Base-by-base conservation (phyloP, 2,329 filamentous ascomycete genomes). In the Penicillium sp. region DNA sequence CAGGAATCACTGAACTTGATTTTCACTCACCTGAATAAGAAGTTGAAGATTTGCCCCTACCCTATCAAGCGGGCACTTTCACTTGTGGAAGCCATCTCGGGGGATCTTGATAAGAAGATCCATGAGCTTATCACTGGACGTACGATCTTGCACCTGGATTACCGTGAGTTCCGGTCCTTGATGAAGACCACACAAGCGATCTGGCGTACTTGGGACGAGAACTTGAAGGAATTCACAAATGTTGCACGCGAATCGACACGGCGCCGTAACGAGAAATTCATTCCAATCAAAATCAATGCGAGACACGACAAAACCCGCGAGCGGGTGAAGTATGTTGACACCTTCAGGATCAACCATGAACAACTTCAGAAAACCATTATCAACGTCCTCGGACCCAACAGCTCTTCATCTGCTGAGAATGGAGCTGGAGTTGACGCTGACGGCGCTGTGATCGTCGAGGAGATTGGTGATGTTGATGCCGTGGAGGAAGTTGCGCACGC, bases 211-310 rank as follows among this genome's bases (percentile, higher is more conserved):
- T 99, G 94, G 94, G 94, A 99, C 66, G 92, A 96, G 53, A 92
- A 93, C 67, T 83, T 96, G 70, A 97, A 97, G 73, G 94, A 97
- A 66, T 99, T 99, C 70, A 97, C 93, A 16, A 96, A 97, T 65
- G 90, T 97, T 61, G 93, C 94, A 34, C 90, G 94, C 76, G 95
- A 99, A 69, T 92, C 96, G 7, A 97, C 91, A 3, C 85, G 93
- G 62, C 89, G 92, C 66, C 86, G 94, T 65, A 95, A 96, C 69
- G 95, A 97, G 74, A 96, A 96, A 73, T 99, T 99, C 73, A 97
- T 99, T 62, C 92, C 93, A 5, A 97, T 99, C 80, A 97, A 97
- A 78, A 92, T 99, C 72, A 85, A 82, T 62, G 89, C 92, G 59
- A 89, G 90, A 66, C 94, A 99, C 72, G 87, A 85, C 38, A 89